A percentile compares a stretch with the other conserved stretches of the same genome.
phyloP scores from a whole-genome alignment of 2,329 filamentous ascomycete genomes.

The Verticillium isaacii region DNA sequence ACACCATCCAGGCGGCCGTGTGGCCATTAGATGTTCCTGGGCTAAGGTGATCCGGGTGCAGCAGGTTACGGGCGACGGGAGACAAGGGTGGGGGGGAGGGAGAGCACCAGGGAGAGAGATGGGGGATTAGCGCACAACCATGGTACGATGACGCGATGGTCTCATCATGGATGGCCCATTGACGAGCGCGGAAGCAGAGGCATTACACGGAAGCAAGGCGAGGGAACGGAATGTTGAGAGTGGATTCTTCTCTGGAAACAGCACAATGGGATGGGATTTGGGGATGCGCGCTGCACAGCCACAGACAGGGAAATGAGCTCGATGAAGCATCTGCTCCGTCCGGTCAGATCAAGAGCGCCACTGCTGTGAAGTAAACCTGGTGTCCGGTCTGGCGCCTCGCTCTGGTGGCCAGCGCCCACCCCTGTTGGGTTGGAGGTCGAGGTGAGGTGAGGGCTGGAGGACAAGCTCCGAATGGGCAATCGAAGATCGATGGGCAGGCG shows the following conservation, averaged over 20 bases:
- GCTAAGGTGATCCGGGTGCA: not conserved
- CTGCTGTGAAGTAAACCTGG: not conserved
- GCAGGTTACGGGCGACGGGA: not conserved
- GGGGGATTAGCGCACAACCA: not conserved
- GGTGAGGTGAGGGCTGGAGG: not conserved
- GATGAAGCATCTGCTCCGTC: not conserved
- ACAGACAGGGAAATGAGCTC: not conserved
- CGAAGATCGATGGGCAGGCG: not conserved
- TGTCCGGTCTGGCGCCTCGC: not conserved
- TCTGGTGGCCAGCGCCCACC: not conserved
- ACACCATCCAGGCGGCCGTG: not conserved
- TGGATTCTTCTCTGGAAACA: not conserved
- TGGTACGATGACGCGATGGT: not conserved
- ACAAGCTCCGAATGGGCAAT: not conserved
- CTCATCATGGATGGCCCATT: not conserved
- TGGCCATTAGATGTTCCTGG: slow-evolving; percentile 3
- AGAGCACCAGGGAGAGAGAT: not conserved
- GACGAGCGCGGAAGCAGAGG: not conserved
- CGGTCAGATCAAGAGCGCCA: not conserved
- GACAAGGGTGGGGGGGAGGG: not conserved
- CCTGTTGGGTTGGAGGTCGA: not conserved
- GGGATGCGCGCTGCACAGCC: not conserved
- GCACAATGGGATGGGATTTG: not conserved
- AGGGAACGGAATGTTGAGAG: not conserved
- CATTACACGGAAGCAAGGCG: not conserved